Evolutionary conservation across 371 early-diverging fungal genomes (phyloP).

Genomic region (Capniomyces stellatus): DNA sequence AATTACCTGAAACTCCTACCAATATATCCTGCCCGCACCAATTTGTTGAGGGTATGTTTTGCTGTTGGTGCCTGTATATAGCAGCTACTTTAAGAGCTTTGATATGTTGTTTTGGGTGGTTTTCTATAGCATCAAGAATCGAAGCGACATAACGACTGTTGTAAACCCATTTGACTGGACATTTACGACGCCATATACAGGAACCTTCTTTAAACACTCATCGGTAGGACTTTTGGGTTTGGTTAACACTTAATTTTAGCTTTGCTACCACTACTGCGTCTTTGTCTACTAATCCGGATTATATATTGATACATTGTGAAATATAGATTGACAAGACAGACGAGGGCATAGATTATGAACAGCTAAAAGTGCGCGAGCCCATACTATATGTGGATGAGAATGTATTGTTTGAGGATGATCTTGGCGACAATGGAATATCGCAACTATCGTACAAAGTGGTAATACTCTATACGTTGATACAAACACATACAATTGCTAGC

Average conservation of each 20-base stretch:
- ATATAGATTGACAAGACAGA: constrained; percentile 6
- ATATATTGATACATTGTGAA: too few relatives aligned
- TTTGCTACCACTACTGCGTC: too few relatives aligned
- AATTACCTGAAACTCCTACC: too few relatives aligned
- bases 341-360: constrained; percentile 47
- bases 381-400: constrained; percentile 82
- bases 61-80: too few relatives aligned
- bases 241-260: too few relatives aligned
- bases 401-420: constrained; percentile 85
- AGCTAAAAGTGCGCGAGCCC: constrained; percentile 54
- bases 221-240: too few relatives aligned
- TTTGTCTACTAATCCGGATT: too few relatives aligned
- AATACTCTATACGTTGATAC: too few relatives aligned
- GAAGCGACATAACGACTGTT: constrained; percentile 55
- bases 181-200: constrained; percentile 59
- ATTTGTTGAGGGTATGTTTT: too few relatives aligned
- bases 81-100: too few relatives aligned
- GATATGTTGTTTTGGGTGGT: not conserved
- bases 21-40: too few relatives aligned
- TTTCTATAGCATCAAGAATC: constrained; percentile 22
- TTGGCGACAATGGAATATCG: constrained; percentile 86
- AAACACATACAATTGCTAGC: not conserved
- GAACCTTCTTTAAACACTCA: constrained; percentile 22
- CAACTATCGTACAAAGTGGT: constrained; percentile 49
- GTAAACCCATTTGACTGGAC: constrained; percentile 93